Evolutionary conservation across 2,329 filamentous ascomycete genomes (phyloP).

Genomic region (Diaporthe citrichinensis): DNA sequence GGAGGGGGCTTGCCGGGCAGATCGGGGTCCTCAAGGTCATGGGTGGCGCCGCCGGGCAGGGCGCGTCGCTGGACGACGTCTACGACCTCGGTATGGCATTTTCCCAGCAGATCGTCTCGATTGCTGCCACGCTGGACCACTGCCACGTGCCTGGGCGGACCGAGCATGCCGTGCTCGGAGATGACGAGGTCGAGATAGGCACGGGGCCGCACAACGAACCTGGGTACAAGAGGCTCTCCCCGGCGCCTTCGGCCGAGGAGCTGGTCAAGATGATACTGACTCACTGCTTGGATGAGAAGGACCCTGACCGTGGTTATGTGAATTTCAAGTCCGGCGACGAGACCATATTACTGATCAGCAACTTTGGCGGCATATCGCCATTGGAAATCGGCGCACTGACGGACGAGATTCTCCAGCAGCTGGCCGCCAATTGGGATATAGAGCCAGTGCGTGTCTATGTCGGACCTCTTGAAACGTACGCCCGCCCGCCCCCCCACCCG

Average conservation of each 20-base stretch:
- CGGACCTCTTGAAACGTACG: constrained; percentile 74
- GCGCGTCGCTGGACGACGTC: constrained; percentile 63
- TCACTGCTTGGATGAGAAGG: constrained; percentile 71
- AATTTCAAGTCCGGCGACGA: constrained; percentile 63
- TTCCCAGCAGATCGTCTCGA: constrained; percentile 67
- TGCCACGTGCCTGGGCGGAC: constrained; percentile 70
- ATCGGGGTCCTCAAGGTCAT: constrained; percentile 71
- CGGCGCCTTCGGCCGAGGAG: constrained; percentile 61
- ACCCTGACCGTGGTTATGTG: constrained; percentile 65
- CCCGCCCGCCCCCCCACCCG: background rate
- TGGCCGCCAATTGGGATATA: constrained; percentile 62
- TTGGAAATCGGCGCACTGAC: constrained; percentile 69
- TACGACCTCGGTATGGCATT: constrained; percentile 65
- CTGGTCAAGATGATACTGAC: constrained; percentile 71
- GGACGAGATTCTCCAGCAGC: constrained; percentile 66
- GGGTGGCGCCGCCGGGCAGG: constrained; percentile 64
- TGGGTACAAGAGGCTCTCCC: constrained; percentile 69
- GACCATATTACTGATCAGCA: constrained; percentile 68
- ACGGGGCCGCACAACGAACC: constrained; percentile 79
- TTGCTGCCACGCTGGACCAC: constrained; percentile 71
- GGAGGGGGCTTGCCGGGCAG: constrained; percentile 74
- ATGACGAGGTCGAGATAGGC: constrained; percentile 72
- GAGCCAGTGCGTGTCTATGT: constrained; percentile 68
- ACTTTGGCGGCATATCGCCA: constrained; percentile 71
- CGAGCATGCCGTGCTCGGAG: constrained; percentile 62